Evolutionary conservation across 2,329 filamentous ascomycete genomes (phyloP), one percentile per base, ranked within the genome.

Genomic region (Aspergillus sp.): DNA sequence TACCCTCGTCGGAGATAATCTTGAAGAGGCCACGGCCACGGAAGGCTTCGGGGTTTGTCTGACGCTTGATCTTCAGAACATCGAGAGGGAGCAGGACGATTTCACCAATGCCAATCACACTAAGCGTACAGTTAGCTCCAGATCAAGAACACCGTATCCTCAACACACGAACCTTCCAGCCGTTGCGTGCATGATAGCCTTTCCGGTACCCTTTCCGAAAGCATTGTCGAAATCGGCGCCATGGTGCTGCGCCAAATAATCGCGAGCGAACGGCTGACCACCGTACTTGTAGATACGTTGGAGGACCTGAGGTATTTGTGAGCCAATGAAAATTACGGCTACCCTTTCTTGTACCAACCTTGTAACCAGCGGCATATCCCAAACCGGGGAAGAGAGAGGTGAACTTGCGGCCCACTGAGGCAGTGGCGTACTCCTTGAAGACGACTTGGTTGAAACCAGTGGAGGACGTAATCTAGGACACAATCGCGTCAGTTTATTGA

Each of bases 221-320:
- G 91, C 86, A 66, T 82, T 80, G 77, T 98, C 93, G 74, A 99
- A 99, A 66, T 88, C 83, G 68, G 85, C 83, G 66, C 90, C 89
- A 73, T 96, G 88, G 82, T 98, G 84, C 72, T 84, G 78, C 52
- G 85, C 84, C 52, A 99, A 85, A 78, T 89, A 97, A 79, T 99
- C 95, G 55, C 93, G 89, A 40, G 91, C 93, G 69, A 97, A 90
- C 45, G 95, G 95, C 81, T 99, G 95, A 51, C 95, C 95, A 66
- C 95, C 95, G 73, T 97, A 99, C 81, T 99, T 99, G 85, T 99
- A 99, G 74, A 99, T 87, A 76, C 95, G 85, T 84, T 99, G 95
- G 56, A 96, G 86, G 62, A 98, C 83, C 86, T 50, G 37, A 43
- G 48, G 55, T 44, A 31, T 31, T 51, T 64, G 65, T 62, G 43